A percentile compares a stretch with the other conserved stretches of the same genome.
These are phyloP conservation scores for Malus hybrid DNA, from an alignment of 331 rosid species.

Conservation along the genomic window DNA sequence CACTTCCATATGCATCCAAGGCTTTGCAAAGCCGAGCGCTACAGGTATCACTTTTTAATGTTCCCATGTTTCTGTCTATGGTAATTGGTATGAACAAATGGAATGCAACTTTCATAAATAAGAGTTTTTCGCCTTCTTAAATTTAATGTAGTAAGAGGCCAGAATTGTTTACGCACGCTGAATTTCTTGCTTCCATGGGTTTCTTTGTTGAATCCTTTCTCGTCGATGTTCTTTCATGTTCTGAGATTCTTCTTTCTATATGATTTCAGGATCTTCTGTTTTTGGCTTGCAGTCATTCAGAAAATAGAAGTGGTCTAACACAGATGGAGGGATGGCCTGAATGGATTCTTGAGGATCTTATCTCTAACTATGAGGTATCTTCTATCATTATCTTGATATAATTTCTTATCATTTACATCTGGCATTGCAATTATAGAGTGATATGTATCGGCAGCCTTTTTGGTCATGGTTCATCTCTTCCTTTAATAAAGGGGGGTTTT, in stretches of 20 bases:
- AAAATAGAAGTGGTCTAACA: slow-evolving; percentile 65
- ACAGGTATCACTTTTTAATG: slow-evolving; percentile 55
- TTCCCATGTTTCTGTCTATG: slow-evolving; percentile 5
- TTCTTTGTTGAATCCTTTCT: neutral
- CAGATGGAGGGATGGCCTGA: slow-evolving; percentile 99
- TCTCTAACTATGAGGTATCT: slow-evolving; percentile 80
- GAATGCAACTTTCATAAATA: neutral
- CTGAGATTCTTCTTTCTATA: slow-evolving; percentile 46
- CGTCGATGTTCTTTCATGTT: slow-evolving; percentile 26
- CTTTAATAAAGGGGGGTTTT: neutral
- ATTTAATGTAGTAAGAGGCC: neutral
- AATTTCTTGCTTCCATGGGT: neutral
- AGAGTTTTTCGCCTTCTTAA: neutral
- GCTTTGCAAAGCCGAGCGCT: slow-evolving; percentile 77
- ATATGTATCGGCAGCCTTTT: neutral
- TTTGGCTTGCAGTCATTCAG: slow-evolving; percentile 97
- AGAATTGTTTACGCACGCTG: neutral
- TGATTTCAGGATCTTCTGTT: slow-evolving; percentile 99
- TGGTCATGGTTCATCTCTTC: neutral
- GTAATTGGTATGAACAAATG: neutral
- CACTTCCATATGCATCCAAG: slow-evolving; percentile 81
- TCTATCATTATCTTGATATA: neutral
- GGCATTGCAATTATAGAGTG: neutral
- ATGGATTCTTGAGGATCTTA: slow-evolving; percentile 90
- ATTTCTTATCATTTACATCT: neutral